These are phyloP conservation scores for Sambucus nigra DNA, from an alignment of 129 eudicot genomes.

Conservation along the genomic window DNA sequence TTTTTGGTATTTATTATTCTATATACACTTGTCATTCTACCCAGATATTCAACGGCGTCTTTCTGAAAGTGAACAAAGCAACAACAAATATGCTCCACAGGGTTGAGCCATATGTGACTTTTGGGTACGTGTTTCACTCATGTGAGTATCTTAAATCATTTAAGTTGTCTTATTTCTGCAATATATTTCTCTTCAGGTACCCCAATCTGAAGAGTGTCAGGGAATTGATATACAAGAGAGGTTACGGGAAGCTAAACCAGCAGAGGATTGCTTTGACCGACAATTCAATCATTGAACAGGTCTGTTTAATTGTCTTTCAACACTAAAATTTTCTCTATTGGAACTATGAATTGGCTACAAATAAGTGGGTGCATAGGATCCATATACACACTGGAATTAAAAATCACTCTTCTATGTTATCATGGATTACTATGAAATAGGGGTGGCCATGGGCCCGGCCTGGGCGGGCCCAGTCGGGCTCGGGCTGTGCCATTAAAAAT, in stretches of 20 bases:
- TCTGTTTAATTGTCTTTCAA: conserved; percentile 5
- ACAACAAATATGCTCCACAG: conserved; percentile 65
- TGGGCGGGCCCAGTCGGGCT: too few species aligned
- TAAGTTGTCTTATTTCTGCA: background rate
- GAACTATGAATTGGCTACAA: too few species aligned
- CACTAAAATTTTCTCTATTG: background rate
- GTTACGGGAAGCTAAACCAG: conserved; percentile 68
- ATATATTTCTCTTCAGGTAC: conserved; percentile 22
- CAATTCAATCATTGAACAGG: conserved; percentile 58
- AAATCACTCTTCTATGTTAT: too few species aligned
- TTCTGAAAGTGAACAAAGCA: conserved; percentile 66
- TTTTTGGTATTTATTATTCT: background rate
- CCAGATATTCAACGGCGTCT: conserved; percentile 68
- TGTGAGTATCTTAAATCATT: background rate
- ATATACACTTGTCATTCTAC: background rate
- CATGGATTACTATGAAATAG: too few species aligned
- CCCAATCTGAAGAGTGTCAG: conserved; percentile 66
- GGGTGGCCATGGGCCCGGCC: too few species aligned
- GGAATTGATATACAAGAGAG: conserved; percentile 71
- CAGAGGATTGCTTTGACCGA: conserved; percentile 54
- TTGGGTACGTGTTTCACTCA: conserved; percentile 23
- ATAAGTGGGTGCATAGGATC: too few species aligned
- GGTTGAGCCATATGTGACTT: conserved; percentile 68
- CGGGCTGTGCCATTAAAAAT: too few species aligned
- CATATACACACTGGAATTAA: too few species aligned